Evolutionary conservation across 2,329 filamentous ascomycete genomes (phyloP), one percentile per base, ranked within the genome.

Genomic region (Cytospora chrysosperma): DNA sequence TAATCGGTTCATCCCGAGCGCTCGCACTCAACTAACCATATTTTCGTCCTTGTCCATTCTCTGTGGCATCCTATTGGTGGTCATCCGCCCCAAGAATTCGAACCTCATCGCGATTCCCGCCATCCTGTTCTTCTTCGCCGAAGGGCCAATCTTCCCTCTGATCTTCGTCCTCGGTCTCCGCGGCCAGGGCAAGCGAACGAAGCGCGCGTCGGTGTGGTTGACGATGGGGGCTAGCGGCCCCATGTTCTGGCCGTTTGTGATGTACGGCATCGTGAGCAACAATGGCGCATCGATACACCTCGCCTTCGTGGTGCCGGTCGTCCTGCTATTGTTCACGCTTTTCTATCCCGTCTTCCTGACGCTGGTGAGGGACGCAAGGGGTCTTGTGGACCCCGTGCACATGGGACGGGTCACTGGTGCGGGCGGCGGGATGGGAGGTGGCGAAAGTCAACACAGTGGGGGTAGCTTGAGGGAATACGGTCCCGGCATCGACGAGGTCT

Each of bases 111-210:
- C 79, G 27, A 79, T 85, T n/a, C 88, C 91, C 67, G 77, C 90
- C 2, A 80, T 88, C 47, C 70, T 93, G 30, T 89, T 90, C 67
- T 88, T 92, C 68, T 92, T 96, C 75, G 92, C 91, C 71, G 91
- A 94, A 74, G 90, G 88, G 0, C 91, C 92, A 58, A 85, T 92
- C 69, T 96, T 91, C 81, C 92, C 93, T 0, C 87, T 93, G 1
- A 88, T 95, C 65, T 92, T 93, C 68, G 87, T 90, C 4, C 82
- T 95, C 15, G 90, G 89, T 3, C 87, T 96, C 64, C 85, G 91
- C 3, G 92, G 92, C 0, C 85, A 96, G 56, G 92, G 92, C 0
- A 83, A 85, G n/a, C 84, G 91, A 68, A 93, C 90, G 4, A 96
- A 96, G 77, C 84, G 88, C 55, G 91, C 89, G 0, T 88, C 89